Percentiles rank a stretch among this genome's conserved stretches.
phyloP scores from a whole-genome alignment of 768 basidiomycete genomes.

The Lactarius pseudohatsudake region DNA sequence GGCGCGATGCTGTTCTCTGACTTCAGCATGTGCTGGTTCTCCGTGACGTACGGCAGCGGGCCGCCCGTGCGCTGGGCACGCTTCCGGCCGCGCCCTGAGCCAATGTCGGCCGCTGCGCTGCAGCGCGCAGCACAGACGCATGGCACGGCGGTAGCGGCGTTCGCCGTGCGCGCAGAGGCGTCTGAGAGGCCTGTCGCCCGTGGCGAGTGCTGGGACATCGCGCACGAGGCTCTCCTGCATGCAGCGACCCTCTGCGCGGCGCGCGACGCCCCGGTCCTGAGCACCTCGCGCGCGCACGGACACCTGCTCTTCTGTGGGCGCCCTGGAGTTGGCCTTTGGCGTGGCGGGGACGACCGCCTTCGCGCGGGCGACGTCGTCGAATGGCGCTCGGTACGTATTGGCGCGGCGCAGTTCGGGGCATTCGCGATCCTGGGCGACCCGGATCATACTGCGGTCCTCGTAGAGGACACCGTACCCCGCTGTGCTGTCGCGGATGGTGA shows the following conservation, averaged over 20 bases:
- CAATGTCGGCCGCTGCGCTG: conserved; percentile 39
- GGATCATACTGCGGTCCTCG: conserved; percentile 56
- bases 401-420: conserved; percentile 17
- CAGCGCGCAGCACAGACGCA: conserved; percentile 47
- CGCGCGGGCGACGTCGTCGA: conserved; percentile 57
- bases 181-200: conserved; percentile 47
- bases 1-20: conserved; percentile 48
- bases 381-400: conserved; percentile 43
- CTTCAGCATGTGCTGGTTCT: conserved; percentile 51
- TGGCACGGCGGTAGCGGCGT: conserved; percentile 49
- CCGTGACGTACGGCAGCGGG: conserved; percentile 40
- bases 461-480: conserved; percentile 40
- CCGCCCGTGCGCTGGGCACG: conserved; percentile 39
- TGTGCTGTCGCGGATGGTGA: conserved; percentile 37
- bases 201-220: conserved; percentile 61
- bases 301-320: conserved; percentile 50
- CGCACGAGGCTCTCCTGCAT: conserved; percentile 48
- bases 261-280: conserved; percentile 47
- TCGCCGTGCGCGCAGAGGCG: conserved; percentile 46
- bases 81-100: conserved; percentile 42
- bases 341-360: conserved; percentile 52
- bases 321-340: conserved; percentile 44
- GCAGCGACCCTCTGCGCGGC: conserved; percentile 42
- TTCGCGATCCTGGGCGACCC: conserved; percentile 47
- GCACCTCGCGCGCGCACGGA: conserved; percentile 52